Evolutionary conservation across 192 early-diverging fungal species (phyloP).

Genomic region (Coemansia sp.): DNA sequence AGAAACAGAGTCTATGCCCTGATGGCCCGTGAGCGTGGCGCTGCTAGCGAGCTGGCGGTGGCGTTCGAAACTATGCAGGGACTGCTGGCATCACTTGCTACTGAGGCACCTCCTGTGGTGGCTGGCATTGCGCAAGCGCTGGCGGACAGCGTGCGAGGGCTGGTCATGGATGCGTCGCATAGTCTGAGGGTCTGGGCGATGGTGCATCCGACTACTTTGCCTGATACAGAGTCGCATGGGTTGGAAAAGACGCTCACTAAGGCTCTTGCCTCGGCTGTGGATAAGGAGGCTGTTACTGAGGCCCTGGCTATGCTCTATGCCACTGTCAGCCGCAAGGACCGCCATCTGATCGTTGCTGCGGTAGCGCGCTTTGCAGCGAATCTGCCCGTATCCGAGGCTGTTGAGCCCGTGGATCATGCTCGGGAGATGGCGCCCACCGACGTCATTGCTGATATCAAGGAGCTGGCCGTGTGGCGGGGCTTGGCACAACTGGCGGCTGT

Average conservation of each 20-base stretch:
- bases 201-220: slow-evolving; percentile 29
- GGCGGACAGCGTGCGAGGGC: background rate
- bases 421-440: slow-evolving; percentile 11
- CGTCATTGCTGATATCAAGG: slow-evolving; percentile 18
- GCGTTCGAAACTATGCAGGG: slow-evolving; percentile 38
- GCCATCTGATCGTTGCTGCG: slow-evolving; percentile 27
- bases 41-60: slow-evolving; percentile 37
- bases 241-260: slow-evolving; percentile 15
- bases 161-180: slow-evolving; percentile 39
- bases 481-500: slow-evolving; percentile 5
- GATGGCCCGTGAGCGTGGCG: slow-evolving; percentile 9
- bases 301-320: slow-evolving; percentile 51
- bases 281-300: slow-evolving; percentile 22
- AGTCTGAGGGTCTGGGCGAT: slow-evolving; percentile 31
- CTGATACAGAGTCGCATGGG: slow-evolving; percentile 21
- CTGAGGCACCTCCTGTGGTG: background rate
- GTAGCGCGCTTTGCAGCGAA: slow-evolving; percentile 15
- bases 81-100: background rate
- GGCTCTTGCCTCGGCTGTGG: background rate
- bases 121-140: background rate
- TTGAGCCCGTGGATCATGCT: background rate
- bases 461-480: slow-evolving; percentile 22
- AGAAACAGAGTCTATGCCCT: slow-evolving; percentile 13
- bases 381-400: background rate
- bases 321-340: slow-evolving; percentile 26